A percentile compares a stretch with the other conserved stretches of the same genome.
phyloP scores from a whole-genome alignment of 352 stramenopile species.

The Saprolegnia diclina region DNA sequence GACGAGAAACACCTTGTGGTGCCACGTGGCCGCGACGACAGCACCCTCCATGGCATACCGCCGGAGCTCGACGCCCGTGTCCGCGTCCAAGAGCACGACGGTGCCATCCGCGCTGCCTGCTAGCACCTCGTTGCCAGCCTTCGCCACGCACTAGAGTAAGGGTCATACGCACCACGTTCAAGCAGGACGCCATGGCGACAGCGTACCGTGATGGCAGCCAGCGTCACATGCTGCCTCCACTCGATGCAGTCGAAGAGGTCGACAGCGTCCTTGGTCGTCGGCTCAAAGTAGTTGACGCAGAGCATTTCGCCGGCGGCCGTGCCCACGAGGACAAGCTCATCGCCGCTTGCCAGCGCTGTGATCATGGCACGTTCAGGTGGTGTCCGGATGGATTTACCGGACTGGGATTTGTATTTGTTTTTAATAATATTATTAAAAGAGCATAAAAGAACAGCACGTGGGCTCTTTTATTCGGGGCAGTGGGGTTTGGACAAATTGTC shows the following conservation, averaged over 20 bases:
- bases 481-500: no score
- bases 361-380: background rate
- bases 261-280: background rate
- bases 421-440: background rate
- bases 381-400: background rate
- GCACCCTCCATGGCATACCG: conserved; percentile 22
- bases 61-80: conserved; percentile 16
- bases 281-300: conserved; percentile 1
- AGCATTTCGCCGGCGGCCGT: conserved; percentile 20
- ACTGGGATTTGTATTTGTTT: background rate
- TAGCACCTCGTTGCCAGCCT: background rate
- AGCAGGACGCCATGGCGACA: background rate
- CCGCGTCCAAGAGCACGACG: conserved; percentile 6
- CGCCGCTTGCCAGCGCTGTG: background rate
- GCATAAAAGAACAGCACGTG: background rate
- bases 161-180: no score
- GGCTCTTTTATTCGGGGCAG: no score
- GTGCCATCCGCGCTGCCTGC: conserved; percentile 10
- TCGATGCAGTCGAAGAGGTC: conserved; percentile 7
- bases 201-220: conserved; percentile 16
- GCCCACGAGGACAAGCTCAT: conserved; percentile 11
- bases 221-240: background rate
- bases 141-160: conserved; percentile 16
- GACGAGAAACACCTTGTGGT: conserved; percentile 11
- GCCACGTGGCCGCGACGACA: conserved; percentile 11